Base-by-base conservation (phyloP, 1,139 yeast species). In the Arxiozyma slooffiae region DNA sequence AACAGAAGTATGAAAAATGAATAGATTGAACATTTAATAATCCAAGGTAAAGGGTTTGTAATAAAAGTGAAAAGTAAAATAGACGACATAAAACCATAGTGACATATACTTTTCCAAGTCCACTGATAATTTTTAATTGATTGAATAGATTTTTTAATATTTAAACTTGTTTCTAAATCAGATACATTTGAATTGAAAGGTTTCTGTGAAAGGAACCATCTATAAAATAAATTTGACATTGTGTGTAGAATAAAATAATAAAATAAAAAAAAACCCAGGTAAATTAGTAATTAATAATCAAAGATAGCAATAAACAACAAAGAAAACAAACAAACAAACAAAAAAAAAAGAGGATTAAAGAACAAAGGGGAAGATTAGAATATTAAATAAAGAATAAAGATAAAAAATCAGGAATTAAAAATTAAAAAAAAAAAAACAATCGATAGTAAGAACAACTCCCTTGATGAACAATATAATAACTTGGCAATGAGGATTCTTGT, bases 111-210 rank as follows among this genome's bases (percentile, higher is more conserved):
- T 26, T 70, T 68, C 16, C 60, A 53, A 0, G 75, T 66, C 70
- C 78, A 80, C 46, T 73, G 65, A 62, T 80, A 82, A 46, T 69
- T 68, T 57, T 71, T 72, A 49, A 86, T 66, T 57, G 74, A 73
- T 44, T 69, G 60, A 46, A 85, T 55, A 2, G 83, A 72, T 38
- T 71, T 63, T 34, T 71, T 68, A 8, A 83, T 76, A 62, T 80
- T 78, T 47, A 83, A 75, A 41, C 83, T 81, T 51, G 81, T 75
- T 50, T 80, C 76, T 53, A 86, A 70, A 55, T 79, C 78, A 18
- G 85, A 74, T 17, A 84, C 68, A 22, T 72, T 73, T 58, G 76
- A 73, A 48, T 79, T 79, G 1, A 79, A 75, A 23, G 78, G 78
- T 61, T 78, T 80, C 58, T 85, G 88, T 61, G 76, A 73, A 38